Evolutionary conservation across 306 rosid species (phyloP), one percentile per base, ranked within the genome.

Genomic region (Citrullus colocynthis): DNA sequence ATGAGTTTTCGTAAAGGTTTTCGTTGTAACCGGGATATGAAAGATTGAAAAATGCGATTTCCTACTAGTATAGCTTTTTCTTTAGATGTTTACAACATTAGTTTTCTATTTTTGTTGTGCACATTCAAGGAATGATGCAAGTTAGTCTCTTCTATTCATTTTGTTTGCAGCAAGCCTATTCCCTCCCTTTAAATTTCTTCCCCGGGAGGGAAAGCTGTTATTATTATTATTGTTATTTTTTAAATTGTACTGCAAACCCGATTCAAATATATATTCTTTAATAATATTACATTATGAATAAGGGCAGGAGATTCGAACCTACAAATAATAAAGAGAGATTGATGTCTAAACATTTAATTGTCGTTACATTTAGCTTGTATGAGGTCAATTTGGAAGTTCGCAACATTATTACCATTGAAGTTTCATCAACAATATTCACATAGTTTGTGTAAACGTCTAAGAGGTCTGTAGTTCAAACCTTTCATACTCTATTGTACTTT

Each of bases 21-120:
- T 65, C 81, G 65, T 75, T 86, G 91, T 92, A 89, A 82, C 69
- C 86, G 66, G 90, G 87, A 85, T 74, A 80, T 83, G 39, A 87
- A 83, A 37, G 79, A 78, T 56, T 83, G 75, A 90, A 58, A 89
- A 93, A 80, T 90, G 90, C 17, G 62, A 75, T 75, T 48, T 75
- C 34, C 13, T 36, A 55, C 60, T 72, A 45, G 37, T 70, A 13
- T 24, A 48, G 59, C 9, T 20, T 72, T 41, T 75, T 79, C 59
- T 83, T 80, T 36, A 54, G 81, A 15, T 52, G 74, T 60, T 78
- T 80, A 48, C 82, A 62, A 28, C 20, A 30, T 16, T 5, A 30
- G 44, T 72, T 72, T 55, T 49, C 16, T 37, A 20, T 37, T 75
- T 21, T 37, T 55, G 32, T 75, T 57, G 66, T 57, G 66, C 55